phyloP scores from a whole-genome alignment of 2,329 filamentous ascomycete species.

The Fusarium avenaceum region DNA sequence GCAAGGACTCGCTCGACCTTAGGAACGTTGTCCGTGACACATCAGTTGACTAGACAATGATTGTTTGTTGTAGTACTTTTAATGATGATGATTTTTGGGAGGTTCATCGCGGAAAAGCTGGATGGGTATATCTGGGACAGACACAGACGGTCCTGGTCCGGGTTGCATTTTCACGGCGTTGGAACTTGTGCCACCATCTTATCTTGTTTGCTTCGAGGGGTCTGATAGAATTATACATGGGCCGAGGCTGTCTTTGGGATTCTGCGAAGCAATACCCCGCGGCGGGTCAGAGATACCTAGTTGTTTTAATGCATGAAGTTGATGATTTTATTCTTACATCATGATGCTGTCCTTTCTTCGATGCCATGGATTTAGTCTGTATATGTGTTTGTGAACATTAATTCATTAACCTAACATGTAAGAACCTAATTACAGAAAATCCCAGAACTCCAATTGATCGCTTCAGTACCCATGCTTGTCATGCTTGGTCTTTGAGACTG shows the following conservation, averaged over 20 bases:
- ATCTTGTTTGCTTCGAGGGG: conserved; percentile 40
- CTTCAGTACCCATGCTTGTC: conserved; percentile 13
- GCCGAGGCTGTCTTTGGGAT: conserved; percentile 41
- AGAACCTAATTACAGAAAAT: conserved; percentile 5
- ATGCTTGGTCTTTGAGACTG: conserved; percentile 1
- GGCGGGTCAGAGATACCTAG: conserved; percentile 47
- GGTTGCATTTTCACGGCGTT: conserved; percentile 51
- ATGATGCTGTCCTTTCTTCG: background rate
- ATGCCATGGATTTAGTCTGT: background rate
- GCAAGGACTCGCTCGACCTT: conserved; percentile 64
- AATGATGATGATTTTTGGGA: conserved; percentile 46
- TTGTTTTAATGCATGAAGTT: conserved; percentile 50
- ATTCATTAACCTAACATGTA: conserved; percentile 15
- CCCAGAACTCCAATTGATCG: conserved; percentile 29
- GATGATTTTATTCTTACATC: conserved; percentile 31
- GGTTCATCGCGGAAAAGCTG: conserved; percentile 40
- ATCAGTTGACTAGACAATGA: conserved; percentile 2
- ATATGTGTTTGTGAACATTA: conserved; percentile 6
- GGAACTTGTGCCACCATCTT: conserved; percentile 48
- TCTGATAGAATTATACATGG: conserved; percentile 42
- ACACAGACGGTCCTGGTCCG: conserved; percentile 37
- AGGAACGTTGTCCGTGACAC: conserved; percentile 29
- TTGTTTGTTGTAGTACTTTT: conserved; percentile 36
- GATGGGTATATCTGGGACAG: conserved; percentile 43
- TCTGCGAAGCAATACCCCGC: conserved; percentile 43